Evolutionary conservation across 148 eudicot genomes (phyloP).

Genomic region (Arbutus unedo): DNA sequence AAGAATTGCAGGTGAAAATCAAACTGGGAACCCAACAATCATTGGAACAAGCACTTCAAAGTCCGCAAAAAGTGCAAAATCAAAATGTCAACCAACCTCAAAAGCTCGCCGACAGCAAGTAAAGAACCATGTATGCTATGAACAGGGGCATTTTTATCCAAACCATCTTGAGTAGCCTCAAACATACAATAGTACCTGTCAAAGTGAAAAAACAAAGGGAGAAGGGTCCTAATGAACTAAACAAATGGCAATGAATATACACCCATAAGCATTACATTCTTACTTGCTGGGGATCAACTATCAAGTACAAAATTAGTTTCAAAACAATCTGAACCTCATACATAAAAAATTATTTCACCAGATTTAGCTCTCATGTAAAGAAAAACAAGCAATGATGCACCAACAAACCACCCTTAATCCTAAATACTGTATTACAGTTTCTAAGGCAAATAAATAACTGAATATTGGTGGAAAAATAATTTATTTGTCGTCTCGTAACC

Average conservation of each 20-base stretch:
- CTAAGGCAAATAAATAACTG: not conserved
- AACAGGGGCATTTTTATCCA: constrained; percentile 88
- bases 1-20: not conserved
- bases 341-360: not conserved
- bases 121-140: constrained; percentile 98
- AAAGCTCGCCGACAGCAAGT: constrained; percentile 93
- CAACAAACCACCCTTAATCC: not conserved
- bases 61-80: not conserved
- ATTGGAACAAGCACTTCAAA: not conserved
- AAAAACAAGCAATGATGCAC: not conserved
- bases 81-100: constrained; percentile 59
- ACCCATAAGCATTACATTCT: not conserved
- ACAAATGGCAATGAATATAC: not conserved
- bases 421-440: not conserved
- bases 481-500: not conserved
- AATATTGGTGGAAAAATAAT: not conserved
- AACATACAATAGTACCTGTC: constrained; percentile 95
- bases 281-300: not conserved
- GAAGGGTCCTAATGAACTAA: not conserved
- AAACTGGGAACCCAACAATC: not conserved
- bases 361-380: too few relatives aligned
- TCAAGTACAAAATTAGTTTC: not conserved
- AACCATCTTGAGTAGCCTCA: constrained; percentile 96
- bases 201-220: not conserved
- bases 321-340: not conserved